Evolutionary conservation across 2,329 filamentous ascomycete genomes (phyloP), one percentile per base, ranked within the genome.

Genomic region (Epichloe typhina): DNA sequence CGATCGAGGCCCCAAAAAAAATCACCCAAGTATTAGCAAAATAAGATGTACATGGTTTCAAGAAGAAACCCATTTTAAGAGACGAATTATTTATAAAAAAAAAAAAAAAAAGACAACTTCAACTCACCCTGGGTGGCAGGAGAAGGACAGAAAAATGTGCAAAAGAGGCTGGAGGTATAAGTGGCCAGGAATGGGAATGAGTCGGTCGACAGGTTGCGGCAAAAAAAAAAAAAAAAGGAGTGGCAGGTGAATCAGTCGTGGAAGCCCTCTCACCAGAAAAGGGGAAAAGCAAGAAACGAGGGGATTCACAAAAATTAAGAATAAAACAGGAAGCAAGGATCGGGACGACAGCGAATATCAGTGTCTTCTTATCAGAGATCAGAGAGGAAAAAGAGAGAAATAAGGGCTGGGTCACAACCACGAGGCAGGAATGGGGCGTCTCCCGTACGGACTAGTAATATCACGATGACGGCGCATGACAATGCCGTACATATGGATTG

Each of bases 231-330:
- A 15, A 40, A 47, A 41, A 51, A 51, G 19, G 49, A 51, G 36
- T 51, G 49, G 39, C 42, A 49, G 46, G 43, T 52, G 52, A 51
- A 41, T 46, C 26, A 44, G 31, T 48, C 17, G 40, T 21, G 21
- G 12, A 31, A 39, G n/a, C 36, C 46, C 49, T 51, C 44, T 47
- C 49, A 47, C 49, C 49, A 12, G 43, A 44, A 37, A 42, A 44
- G 19, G 49, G 37, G 26, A 4, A 26, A 17, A 12, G 15, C 19
- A 44, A 41, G 17, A 35, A 47, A 51, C 23, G 49, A 51, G 42
- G 33, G 49, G 7, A 47, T 40, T 38, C 39, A 31, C 43, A 40
- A 40, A 35, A 40, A 12, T 17, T 5, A 19, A 26, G 7, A 31
- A n/a, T 7, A 19, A 26, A 17, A 31, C 8, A 21, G 19, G 11